Percentiles rank a stretch among this genome's conserved stretches.
These are phyloP conservation scores for Pelargonium fulgidum DNA, from an alignment of 441 rosid genomes.

Conservation along the genomic window DNA sequence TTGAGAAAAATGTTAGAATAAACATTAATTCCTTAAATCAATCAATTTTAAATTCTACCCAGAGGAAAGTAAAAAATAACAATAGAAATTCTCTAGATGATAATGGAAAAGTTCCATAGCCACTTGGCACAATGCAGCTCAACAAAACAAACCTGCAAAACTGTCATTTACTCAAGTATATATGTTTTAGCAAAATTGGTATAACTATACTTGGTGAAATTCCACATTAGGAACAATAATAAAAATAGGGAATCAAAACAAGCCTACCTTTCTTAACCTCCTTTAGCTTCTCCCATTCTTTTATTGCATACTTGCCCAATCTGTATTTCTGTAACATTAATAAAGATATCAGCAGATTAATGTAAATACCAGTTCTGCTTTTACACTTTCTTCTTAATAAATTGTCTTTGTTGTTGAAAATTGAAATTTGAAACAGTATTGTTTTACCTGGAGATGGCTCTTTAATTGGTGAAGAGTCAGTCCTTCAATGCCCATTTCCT, in stretches of 20 bases:
- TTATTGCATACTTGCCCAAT: constrained; percentile 15
- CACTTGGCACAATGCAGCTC: background rate
- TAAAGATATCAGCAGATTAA: constrained; percentile 7
- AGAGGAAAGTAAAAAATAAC: too few relatives aligned
- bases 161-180: background rate
- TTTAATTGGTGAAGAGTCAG: constrained; percentile 30
- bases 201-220: background rate
- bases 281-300: background rate
- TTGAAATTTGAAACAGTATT: background rate
- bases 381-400: background rate
- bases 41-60: too few relatives aligned
- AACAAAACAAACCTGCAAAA: background rate
- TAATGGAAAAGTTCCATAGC: background rate
- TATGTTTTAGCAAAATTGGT: background rate
- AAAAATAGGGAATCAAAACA: background rate
- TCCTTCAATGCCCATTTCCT: constrained; percentile 27
- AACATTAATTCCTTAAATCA: background rate
- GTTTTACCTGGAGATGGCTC: constrained; percentile 39
- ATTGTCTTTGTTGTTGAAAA: background rate
- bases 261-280: constrained; percentile 24
- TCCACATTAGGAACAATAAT: background rate
- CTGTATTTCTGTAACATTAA: constrained; percentile 27
- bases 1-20: background rate
- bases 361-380: constrained; percentile 2
- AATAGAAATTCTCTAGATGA: background rate